Evolutionary conservation across 257 asterid genomes (phyloP), one percentile per base, ranked within the genome.

Genomic region (Rehmannia glutinosa): DNA sequence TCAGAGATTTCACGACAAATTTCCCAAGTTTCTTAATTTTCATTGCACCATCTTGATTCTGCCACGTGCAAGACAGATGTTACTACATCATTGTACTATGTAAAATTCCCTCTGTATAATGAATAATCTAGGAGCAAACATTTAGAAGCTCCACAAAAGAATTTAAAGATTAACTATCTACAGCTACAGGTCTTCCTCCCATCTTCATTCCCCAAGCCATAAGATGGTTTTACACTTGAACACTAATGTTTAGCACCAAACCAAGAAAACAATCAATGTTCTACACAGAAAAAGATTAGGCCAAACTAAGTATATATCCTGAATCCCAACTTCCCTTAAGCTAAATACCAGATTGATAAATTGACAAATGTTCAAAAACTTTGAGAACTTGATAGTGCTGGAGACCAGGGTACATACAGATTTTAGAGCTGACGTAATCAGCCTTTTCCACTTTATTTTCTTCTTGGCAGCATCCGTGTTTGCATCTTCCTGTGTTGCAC

Each of bases 401-500:
- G 16, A 71, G 42, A 36, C 20, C 21, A 54, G 42, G 20, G 61
- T 13, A 80, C 92, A 3, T 84, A 93, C 99, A 39, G 95, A 86
- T 84, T 81, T 81, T 71, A 93, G 59, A 62, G 87, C 86, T 43
- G 91, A 79, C 57, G 87, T 72, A 57, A 94, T 91, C 66, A 94
- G 84, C 78, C 87, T 90, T 82, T 91, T 94, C 99, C 97, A 90
- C 78, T 88, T 82, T 52, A 88, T 86, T 65, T 78, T 72, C 82
- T 76, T 82, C 72, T 59, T 71, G 60, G 65, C 69, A 49, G 36
- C 51, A 43, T 81, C 83, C 53, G 68, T 68, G 15, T 35, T 56
- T 23, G 25, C 66, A 52, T 27, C 81, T 39, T 79, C 84, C 39
- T 75, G 61, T 39, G 63, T 56, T 28, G 68, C 70, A 64, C 47